phyloP scores from a whole-genome alignment of 495 filamentous ascomycete genomes.

The Penicillium turbatum region DNA sequence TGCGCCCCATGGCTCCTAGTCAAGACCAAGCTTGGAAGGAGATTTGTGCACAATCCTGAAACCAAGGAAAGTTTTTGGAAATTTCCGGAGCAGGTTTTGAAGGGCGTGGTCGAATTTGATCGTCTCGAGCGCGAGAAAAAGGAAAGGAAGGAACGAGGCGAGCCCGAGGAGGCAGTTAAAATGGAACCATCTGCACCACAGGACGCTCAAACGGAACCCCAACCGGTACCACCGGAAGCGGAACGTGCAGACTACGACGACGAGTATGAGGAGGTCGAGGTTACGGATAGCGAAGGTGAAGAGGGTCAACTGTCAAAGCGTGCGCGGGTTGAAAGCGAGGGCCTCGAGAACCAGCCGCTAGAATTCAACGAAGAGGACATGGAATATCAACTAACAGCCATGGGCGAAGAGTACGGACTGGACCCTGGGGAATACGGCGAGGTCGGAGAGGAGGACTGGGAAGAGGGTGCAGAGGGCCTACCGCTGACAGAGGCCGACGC shows the following conservation, averaged over 20 bases:
- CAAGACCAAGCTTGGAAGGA: constrained; percentile 78
- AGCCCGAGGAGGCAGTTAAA: constrained; percentile 25
- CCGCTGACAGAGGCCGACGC: constrained; percentile 65
- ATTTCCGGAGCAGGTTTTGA: constrained; percentile 77
- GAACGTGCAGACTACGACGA: constrained; percentile 46
- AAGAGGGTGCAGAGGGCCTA: constrained; percentile 65
- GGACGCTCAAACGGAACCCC: constrained; percentile 4
- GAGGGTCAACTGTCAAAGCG: constrained; percentile 58
- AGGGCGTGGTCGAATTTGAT: constrained; percentile 72
- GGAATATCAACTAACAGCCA: constrained; percentile 80
- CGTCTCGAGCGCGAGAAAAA: constrained; percentile 48
- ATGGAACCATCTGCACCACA: constrained; percentile 6
- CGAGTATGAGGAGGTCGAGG: constrained; percentile 88
- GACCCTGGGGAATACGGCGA: constrained; percentile 69
- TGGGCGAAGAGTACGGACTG: constrained; percentile 74
- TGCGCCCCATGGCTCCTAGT: constrained; percentile 90
- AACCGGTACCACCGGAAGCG: constrained; percentile 8
- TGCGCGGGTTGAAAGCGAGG: constrained; percentile 56
- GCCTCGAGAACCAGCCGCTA: constrained; percentile 54
- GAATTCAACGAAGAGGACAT: constrained; percentile 97
- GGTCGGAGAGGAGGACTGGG: constrained; percentile 58
- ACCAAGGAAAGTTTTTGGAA: constrained; percentile 91
- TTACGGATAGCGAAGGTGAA: constrained; percentile 63
- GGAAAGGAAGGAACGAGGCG: constrained; percentile 40
- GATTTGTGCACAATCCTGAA: constrained; percentile 81